phyloP scores from a whole-genome alignment of 2,329 filamentous ascomycete genomes.

The Chaetomium sp. region DNA sequence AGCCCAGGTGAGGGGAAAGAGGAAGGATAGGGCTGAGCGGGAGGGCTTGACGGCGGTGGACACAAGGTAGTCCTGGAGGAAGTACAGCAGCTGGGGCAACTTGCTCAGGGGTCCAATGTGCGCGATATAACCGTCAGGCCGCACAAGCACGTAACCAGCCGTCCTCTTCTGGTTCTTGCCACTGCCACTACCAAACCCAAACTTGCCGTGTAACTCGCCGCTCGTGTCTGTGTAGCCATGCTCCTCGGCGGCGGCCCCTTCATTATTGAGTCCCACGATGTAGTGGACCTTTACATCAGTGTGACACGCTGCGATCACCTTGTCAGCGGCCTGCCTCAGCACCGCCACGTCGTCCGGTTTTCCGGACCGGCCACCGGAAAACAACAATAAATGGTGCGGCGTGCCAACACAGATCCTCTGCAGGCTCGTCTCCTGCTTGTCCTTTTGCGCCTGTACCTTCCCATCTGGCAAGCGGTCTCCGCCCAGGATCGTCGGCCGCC shows the following conservation, averaged over 20 bases:
- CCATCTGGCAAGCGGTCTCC: constrained; percentile 43
- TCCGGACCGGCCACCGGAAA: constrained; percentile 22
- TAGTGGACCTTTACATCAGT: constrained; percentile 17
- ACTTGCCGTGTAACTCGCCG: constrained; percentile 25
- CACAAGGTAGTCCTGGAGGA: constrained; percentile 10
- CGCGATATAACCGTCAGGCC: constrained; percentile 30
- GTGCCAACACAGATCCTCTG: constrained; percentile 25
- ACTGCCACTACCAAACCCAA: constrained; percentile 23
- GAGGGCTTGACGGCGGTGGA: background rate
- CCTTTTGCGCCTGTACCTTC: constrained; percentile 16
- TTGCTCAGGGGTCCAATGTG: constrained; percentile 27
- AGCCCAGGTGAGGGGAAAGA: background rate
- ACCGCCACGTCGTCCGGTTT: constrained; percentile 9
- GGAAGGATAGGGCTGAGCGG: background rate
- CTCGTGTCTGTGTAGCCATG: constrained; percentile 22
- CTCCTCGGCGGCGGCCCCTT: background rate
- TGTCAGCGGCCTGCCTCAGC: constrained; percentile 12
- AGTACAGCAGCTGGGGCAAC: constrained; percentile 22
- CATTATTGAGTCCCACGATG: constrained; percentile 5
- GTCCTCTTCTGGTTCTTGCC: background rate
- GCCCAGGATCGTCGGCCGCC: constrained; percentile 33
- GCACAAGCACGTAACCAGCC: constrained; percentile 27
- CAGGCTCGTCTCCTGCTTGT: constrained; percentile 19
- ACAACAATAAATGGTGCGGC: constrained; percentile 29
- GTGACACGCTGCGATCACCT: constrained; percentile 14